These are phyloP conservation scores for Exserohilum turcica DNA, from an alignment of 2,329 filamentous ascomycete genomes.

Conservation along the genomic window DNA sequence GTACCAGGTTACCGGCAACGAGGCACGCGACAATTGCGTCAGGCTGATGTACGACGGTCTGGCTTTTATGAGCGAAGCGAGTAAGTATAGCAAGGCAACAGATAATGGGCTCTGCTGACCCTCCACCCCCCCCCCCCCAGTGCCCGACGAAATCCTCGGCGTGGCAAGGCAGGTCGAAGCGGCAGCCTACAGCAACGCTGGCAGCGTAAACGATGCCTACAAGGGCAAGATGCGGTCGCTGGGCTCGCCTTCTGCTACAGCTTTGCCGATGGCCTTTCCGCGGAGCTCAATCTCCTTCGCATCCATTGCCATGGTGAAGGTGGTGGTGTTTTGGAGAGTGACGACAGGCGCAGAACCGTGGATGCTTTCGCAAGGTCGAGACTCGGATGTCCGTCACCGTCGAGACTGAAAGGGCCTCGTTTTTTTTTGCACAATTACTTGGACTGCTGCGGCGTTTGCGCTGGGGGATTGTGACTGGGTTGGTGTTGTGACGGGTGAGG, in stretches of 20 bases:
- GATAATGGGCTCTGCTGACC: conserved; percentile 22
- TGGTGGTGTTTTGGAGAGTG: neutral
- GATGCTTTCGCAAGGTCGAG: neutral
- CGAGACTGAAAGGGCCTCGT: neutral
- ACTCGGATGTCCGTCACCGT: neutral
- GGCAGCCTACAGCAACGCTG: conserved; percentile 72
- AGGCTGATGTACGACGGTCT: conserved; percentile 94
- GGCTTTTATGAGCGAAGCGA: conserved; percentile 67
- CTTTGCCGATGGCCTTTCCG: conserved; percentile 81
- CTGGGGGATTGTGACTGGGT: conserved; percentile 1
- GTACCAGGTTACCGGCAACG: conserved; percentile 73
- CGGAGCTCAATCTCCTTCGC: conserved; percentile 78
- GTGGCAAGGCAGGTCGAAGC: conserved; percentile 74
- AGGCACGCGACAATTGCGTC: conserved; percentile 80
- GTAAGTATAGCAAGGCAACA: conserved; percentile 37
- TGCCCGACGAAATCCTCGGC: conserved; percentile 68
- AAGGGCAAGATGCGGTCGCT: conserved; percentile 88
- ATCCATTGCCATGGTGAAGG: conserved; percentile 64
- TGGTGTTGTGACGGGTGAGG: conserved; percentile 5
- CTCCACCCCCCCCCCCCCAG: too few species aligned
- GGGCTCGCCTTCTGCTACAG: conserved; percentile 74
- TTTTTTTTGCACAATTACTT: neutral
- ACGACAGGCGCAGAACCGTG: neutral
- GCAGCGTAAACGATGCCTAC: conserved; percentile 75
- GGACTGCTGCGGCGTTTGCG: neutral